Base-by-base conservation (phyloP, 176 grass and related monocot species). In the Oryza longistaminata region DNA sequence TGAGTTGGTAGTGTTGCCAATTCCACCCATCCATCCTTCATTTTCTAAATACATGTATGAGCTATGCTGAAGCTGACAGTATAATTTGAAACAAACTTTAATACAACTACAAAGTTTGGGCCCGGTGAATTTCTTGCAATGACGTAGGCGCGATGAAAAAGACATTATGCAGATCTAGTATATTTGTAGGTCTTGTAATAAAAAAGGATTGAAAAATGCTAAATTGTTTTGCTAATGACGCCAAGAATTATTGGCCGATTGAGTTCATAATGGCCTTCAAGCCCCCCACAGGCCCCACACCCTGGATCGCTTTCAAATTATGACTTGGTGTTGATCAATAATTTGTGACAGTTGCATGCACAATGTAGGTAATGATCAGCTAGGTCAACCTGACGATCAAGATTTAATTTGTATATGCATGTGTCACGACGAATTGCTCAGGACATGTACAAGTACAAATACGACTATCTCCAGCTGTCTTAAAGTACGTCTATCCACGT, bases 281-380 rank as follows among this genome's bases (percentile, higher is more conserved):
- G 16, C 74, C 31, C 53, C 53, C 19, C 19, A n/a, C 19, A 62
- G 58, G 21, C 19, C 80, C 31, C 43, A 15, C 10, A 43, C 53
- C 55, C 66, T 66, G 67, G 43, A 31, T 67, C 81, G 53, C 73
- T 77, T 82, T 88, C 80, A 40, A 22, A 55, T 40, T 16, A 22
- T 62, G 58, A 70, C 66, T 83, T 40, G 74, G 66, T 7, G 34
- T 35, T 66, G n/a, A 71, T 83, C 66, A 72, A 73, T 83, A 80
- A 80, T 73, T 73, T n/a, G 76, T 52, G 68, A 48, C 52, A 79
- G 14, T 48, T 71, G 75, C 52, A 64, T 71, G 74, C 50, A 34
- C 66, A 67, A 61, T 76, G 29, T 83, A 77, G 73, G 77, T 71
- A 71, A 88, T 71, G 29, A 77, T 71, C 42, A 64, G n/a, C 43